These are phyloP conservation scores for Sphaerulina musiva DNA, from an alignment of 2,329 filamentous ascomycete genomes.

Conservation along the genomic window DNA sequence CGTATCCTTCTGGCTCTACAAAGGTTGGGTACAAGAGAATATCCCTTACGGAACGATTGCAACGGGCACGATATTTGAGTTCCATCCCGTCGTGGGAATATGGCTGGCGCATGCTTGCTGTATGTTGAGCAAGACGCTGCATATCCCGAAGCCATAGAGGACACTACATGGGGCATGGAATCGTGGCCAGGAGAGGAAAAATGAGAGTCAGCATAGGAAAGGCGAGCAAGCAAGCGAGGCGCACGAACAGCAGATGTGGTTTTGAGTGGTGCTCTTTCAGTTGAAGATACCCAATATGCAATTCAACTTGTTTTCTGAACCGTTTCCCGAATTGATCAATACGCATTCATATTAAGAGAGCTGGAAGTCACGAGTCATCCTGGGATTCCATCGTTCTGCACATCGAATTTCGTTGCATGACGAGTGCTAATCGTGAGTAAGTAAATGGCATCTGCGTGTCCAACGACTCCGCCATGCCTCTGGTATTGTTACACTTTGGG, in stretches of 20 bases:
- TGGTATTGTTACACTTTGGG: background rate
- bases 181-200: background rate
- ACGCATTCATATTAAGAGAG: no score
- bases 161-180: background rate
- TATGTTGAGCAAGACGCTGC: constrained; percentile 92
- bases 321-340: no score
- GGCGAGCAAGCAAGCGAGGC: background rate
- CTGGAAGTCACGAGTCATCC: no score
- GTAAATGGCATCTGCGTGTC: no score
- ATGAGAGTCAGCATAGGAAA: background rate
- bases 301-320: background rate
- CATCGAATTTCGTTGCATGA: no score
- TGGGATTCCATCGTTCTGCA: no score
- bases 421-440: no score
- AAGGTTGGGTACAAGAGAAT: constrained; percentile 70
- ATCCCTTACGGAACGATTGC: constrained; percentile 70
- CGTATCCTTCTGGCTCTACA: constrained; percentile 83
- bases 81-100: constrained; percentile 73
- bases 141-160: constrained; percentile 72
- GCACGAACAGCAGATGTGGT: background rate
- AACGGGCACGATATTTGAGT: constrained; percentile 63
- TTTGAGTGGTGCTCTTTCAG: background rate
- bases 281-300: background rate
- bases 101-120: constrained; percentile 86
- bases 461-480: no score